These are phyloP conservation scores for Coemansia sp. DNA, from an alignment of 192 early-diverging fungal species.

Conservation along the genomic window DNA sequence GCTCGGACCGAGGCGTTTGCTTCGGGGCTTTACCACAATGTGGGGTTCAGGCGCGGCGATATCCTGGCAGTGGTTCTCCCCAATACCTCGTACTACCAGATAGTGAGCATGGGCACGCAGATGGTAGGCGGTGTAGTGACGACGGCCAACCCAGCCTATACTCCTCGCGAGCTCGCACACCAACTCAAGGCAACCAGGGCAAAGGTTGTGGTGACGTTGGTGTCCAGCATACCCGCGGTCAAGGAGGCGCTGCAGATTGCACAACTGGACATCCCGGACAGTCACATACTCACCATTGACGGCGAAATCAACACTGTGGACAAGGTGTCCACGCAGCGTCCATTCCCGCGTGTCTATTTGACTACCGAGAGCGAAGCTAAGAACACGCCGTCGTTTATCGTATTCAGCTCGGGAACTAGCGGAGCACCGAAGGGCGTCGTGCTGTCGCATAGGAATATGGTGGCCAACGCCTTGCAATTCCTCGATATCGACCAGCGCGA, in stretches of 20 bases:
- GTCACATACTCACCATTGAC: slow-evolving; percentile 33
- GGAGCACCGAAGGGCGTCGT: slow-evolving; percentile 80
- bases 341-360: slow-evolving; percentile 42
- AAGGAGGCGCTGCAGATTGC: slow-evolving; percentile 28
- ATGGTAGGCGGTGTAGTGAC: slow-evolving; percentile 69
- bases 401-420: slow-evolving; percentile 52
- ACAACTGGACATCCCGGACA: slow-evolving; percentile 29
- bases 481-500: slow-evolving; percentile 44
- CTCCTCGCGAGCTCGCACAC: slow-evolving; percentile 70
- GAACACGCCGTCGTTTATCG: slow-evolving; percentile 43
- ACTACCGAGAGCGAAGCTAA: slow-evolving; percentile 12
- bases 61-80: slow-evolving; percentile 69
- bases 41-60: slow-evolving; percentile 66
- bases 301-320: slow-evolving; percentile 6
- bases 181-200: slow-evolving; percentile 73
- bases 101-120: slow-evolving; percentile 61
- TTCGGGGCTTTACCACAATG: slow-evolving; percentile 43
- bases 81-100: slow-evolving; percentile 67
- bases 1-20: slow-evolving; percentile 24
- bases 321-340: slow-evolving; percentile 8
- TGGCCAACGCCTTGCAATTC: slow-evolving; percentile 69
- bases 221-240: slow-evolving; percentile 17
- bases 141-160: slow-evolving; percentile 83
- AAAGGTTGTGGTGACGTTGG: slow-evolving; percentile 60
- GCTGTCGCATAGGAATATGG: slow-evolving; percentile 78